Conservation (phyloP, 352 stramenopile species). For the Phytophthora sojae region DNA sequence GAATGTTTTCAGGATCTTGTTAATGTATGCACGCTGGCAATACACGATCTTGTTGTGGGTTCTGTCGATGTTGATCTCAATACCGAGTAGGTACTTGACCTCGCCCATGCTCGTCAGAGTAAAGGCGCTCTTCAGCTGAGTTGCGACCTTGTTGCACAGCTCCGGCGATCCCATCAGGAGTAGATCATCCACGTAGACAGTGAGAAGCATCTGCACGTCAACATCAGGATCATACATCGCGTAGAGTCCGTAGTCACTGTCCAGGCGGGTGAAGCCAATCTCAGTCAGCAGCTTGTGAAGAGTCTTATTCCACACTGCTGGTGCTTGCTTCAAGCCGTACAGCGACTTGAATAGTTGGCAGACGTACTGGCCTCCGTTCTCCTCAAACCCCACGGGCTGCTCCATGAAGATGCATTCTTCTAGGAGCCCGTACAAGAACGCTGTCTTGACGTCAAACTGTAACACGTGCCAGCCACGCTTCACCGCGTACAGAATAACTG, state of each 20-base stretch:
- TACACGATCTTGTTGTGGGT: constrained; percentile 7
- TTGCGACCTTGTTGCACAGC: background rate
- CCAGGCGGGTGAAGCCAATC: constrained; percentile 3
- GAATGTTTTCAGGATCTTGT: constrained; percentile 6
- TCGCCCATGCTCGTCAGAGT: constrained; percentile 28
- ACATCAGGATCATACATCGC: background rate
- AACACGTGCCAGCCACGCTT: background rate
- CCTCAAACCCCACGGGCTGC: background rate
- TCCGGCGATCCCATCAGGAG: constrained; percentile 9
- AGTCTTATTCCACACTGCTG: constrained; percentile 17
- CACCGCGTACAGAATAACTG: background rate
- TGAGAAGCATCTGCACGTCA: constrained; percentile 7
- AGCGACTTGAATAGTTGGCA: background rate
- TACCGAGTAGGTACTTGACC: constrained; percentile 15
- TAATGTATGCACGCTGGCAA: constrained; percentile 7
- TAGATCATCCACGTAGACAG: constrained; percentile 21
- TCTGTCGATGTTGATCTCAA: constrained; percentile 13
- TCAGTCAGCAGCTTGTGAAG: background rate
- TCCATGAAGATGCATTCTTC: background rate
- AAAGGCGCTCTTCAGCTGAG: constrained; percentile 11
- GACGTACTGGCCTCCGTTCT: background rate
- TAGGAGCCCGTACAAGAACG: background rate
- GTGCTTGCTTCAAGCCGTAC: background rate
- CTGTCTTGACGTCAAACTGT: background rate
- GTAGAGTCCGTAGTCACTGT: constrained; percentile 19